Evolutionary conservation across 768 basidiomycete genomes (phyloP), one percentile per base, ranked within the genome.

Genomic region (Boletus vermiculosoides): DNA sequence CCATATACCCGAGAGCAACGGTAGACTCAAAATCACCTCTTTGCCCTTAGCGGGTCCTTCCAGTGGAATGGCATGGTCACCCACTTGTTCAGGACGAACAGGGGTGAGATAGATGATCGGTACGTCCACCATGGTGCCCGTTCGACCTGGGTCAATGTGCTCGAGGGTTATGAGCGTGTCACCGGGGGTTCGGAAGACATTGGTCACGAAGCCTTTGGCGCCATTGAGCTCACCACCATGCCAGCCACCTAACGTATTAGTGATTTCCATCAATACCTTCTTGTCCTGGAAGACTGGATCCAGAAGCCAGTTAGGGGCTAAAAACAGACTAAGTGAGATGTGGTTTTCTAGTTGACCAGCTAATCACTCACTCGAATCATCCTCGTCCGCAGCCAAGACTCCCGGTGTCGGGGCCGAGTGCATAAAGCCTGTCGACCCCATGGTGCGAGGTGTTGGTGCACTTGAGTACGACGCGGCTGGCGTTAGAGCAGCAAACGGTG

Each of bases 21-120:
- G 61, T 55, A 79, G 74, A 36, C 78, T 67, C 56, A 85, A 69
- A 40, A 80, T 73, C 56, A 84, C 76, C 53, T 77, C 69, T 22
- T 66, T 67, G 18, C 81, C 82, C 60, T 72, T 78, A 37, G 69
- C 58, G 20, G 63, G 55, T 1, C 82, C 84, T 6, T 75, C 73
- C 51, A 85, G 68, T 22, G 78, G 75, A 41, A 87, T 57, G 6
- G 83, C 86, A 39, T 76, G 76, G 42, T 85, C 79, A 9, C 76
- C 78, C 42, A 69, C 72, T 13, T 61, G 53, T 2, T 60, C 55
- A 0, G 82, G 81, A 15, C 58, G 66, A 9, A 80, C 66, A 5
- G 81, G 78, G 3, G 60, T 65, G 25, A 83, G 69, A 53, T 78
- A 80, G 44, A 65, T 68, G 56, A 76, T 70, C 22, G 77, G 75